These are phyloP conservation scores for Teunomyces kruisii DNA, from an alignment of 805 yeast species.

Conservation along the genomic window DNA sequence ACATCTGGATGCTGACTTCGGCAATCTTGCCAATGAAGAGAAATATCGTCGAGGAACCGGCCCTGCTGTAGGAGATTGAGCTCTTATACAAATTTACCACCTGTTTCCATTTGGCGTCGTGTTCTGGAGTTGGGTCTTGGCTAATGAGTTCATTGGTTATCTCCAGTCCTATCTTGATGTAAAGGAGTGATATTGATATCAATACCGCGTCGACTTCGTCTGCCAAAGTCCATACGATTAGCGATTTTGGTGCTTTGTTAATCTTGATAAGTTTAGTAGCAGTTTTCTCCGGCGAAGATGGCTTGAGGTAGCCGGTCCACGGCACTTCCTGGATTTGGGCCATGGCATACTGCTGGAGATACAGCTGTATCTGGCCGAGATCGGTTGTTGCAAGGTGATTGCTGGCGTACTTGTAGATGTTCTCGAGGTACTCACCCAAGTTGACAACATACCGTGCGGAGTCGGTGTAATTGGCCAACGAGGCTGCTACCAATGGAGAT, in stretches of 20 bases:
- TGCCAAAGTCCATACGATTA: slow-evolving; percentile 28
- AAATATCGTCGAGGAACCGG: slow-evolving; percentile 19
- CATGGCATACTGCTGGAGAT: slow-evolving; percentile 5
- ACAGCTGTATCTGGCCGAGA: slow-evolving; percentile 2
- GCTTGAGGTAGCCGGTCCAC: slow-evolving; percentile 14
- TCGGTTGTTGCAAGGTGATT: slow-evolving; percentile 1
- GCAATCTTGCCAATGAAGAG: slow-evolving; percentile 23
- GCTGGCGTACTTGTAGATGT: slow-evolving; percentile 16
- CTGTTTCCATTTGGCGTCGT: slow-evolving; percentile 36
- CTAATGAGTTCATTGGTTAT: slow-evolving; percentile 37
- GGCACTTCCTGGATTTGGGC: slow-evolving; percentile 11
- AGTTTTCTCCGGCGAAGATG: background rate
- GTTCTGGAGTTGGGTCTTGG: slow-evolving; percentile 10
- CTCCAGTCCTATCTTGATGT: slow-evolving; percentile 35
- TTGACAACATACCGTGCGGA: slow-evolving; percentile 29
- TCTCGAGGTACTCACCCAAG: slow-evolving; percentile 36
- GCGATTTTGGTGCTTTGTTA: background rate
- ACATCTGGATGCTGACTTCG: slow-evolving; percentile 36
- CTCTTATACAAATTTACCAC: slow-evolving; percentile 32
- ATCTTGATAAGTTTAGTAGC: slow-evolving; percentile 10
- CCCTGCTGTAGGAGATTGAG: slow-evolving; percentile 25
- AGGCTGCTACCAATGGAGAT: slow-evolving; percentile 13
- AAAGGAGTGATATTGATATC: slow-evolving; percentile 25
- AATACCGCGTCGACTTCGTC: slow-evolving; percentile 30
- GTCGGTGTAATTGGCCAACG: slow-evolving; percentile 19